phyloP scores from a whole-genome alignment of 2,329 filamentous ascomycete species.

The Scedosporium boydii region DNA sequence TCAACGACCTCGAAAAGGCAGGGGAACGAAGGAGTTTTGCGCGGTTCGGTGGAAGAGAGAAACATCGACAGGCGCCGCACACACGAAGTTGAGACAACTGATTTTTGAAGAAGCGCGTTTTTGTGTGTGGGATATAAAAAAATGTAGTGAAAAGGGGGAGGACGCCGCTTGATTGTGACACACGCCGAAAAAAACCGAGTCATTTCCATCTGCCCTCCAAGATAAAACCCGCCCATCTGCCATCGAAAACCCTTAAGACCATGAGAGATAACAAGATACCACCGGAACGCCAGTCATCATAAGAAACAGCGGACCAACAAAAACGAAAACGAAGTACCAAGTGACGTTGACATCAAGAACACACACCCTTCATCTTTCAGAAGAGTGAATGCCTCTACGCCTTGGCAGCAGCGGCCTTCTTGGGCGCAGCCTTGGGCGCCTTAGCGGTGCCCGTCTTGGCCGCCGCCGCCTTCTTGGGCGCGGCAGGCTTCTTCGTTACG shows the following conservation, averaged over 20 bases:
- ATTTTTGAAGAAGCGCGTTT: background rate
- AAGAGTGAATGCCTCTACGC: background rate
- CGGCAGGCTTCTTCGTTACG: constrained; percentile 11
- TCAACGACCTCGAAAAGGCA: background rate
- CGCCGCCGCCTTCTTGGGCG: constrained; percentile 16
- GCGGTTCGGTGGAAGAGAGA: background rate
- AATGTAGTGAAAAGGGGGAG: background rate
- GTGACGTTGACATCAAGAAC: background rate
- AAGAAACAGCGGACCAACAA: background rate
- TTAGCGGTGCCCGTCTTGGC: background rate
- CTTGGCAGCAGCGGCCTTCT: constrained; percentile 26
- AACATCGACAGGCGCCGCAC: background rate
- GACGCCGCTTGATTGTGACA: background rate
- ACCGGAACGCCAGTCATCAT: constrained; percentile 4
- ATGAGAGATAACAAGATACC: background rate
- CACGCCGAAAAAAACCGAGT: background rate
- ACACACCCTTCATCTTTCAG: background rate
- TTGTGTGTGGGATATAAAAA: background rate
- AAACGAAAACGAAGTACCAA: background rate
- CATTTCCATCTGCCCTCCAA: too few species aligned
- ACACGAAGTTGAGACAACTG: background rate
- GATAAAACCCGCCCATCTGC: background rate
- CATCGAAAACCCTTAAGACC: background rate
- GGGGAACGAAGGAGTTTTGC: background rate
- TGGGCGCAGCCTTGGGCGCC: constrained; percentile 34